Percentiles rank a stretch among this genome's conserved stretches.
Conservation (phyloP, 495 filamentous ascomycete genomes). For the Clavariopsis aquatica region DNA sequence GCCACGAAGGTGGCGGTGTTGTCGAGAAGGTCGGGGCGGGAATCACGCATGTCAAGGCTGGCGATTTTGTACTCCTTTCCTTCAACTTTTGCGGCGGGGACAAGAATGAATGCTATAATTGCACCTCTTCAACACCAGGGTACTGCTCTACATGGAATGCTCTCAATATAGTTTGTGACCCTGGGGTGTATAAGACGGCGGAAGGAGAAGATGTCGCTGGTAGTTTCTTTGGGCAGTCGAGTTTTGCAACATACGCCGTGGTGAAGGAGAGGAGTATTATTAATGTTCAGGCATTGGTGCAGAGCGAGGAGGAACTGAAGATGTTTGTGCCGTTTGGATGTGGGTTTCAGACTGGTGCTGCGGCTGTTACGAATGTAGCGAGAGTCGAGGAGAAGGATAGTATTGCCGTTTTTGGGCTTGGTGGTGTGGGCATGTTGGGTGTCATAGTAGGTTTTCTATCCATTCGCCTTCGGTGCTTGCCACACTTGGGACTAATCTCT, state of each 20-base stretch:
- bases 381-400: conserved; percentile 3
- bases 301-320: conserved; percentile 26
- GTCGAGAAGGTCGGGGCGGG: conserved; percentile 16
- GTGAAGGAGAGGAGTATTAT: conserved; percentile 6
- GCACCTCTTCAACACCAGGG: background rate
- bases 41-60: conserved; percentile 10
- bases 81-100: conserved; percentile 12
- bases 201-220: background rate
- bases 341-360: conserved; percentile 25
- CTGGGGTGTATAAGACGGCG: conserved; percentile 2
- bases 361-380: conserved; percentile 8
- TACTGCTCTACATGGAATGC: background rate
- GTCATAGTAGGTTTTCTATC: conserved; percentile 2
- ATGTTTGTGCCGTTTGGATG: conserved; percentile 27
- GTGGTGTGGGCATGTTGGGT: conserved; percentile 18
- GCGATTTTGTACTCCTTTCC: conserved; percentile 20
- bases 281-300: conserved; percentile 8
- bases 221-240: conserved; percentile 17
- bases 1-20: conserved; percentile 21
- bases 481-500: background rate
- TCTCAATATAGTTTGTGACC: background rate
- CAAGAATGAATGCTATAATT: conserved; percentile 8
- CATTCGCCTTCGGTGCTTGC: no score
- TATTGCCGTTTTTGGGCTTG: conserved; percentile 21
- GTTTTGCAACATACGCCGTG: conserved; percentile 12